These are phyloP conservation scores for Paraconiothyrium sp. DNA, from an alignment of 2,329 filamentous ascomycete species.

Conservation along the genomic window DNA sequence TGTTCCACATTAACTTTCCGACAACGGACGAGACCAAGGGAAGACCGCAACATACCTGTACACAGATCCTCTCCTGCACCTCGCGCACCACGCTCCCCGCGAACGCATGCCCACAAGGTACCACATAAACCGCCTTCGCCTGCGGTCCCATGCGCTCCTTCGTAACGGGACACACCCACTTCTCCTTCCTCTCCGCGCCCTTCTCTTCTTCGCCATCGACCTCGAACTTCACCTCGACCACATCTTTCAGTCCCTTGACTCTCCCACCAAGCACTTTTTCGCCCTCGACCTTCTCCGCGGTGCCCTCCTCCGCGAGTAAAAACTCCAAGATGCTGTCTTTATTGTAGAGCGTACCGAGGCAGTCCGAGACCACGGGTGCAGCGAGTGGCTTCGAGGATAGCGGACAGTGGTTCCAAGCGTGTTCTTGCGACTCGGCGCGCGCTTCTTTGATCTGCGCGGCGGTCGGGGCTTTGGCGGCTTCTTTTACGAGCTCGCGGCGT, in stretches of 20 bases:
- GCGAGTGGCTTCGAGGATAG: conserved; percentile 81
- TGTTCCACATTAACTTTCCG: conserved; percentile 48
- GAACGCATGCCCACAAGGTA: conserved; percentile 96
- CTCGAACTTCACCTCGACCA: conserved; percentile 85
- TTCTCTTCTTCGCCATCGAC: conserved; percentile 55
- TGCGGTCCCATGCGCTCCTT: conserved; percentile 83
- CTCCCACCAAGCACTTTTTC: conserved; percentile 66
- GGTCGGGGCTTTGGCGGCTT: conserved; percentile 83
- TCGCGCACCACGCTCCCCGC: conserved; percentile 85
- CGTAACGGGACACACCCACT: conserved; percentile 86
- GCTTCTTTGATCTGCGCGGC: conserved; percentile 89
- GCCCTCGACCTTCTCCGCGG: conserved; percentile 62
- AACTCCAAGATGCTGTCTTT: conserved; percentile 87
- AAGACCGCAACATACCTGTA: conserved; percentile 56
- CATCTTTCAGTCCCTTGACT: conserved; percentile 83
- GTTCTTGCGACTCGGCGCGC: conserved; percentile 82
- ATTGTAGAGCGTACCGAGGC: conserved; percentile 86
- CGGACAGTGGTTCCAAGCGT: conserved; percentile 88
- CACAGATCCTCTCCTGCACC: conserved; percentile 71
- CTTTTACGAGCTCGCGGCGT: conserved; percentile 93
- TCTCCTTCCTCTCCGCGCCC: conserved; percentile 57
- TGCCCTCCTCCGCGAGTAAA: conserved; percentile 66
- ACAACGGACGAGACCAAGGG: neutral
- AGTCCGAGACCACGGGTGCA: conserved; percentile 83
- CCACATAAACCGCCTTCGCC: conserved; percentile 84